Conservation (phyloP, 441 rosid genomes). For the Hura crepitans region DNA sequence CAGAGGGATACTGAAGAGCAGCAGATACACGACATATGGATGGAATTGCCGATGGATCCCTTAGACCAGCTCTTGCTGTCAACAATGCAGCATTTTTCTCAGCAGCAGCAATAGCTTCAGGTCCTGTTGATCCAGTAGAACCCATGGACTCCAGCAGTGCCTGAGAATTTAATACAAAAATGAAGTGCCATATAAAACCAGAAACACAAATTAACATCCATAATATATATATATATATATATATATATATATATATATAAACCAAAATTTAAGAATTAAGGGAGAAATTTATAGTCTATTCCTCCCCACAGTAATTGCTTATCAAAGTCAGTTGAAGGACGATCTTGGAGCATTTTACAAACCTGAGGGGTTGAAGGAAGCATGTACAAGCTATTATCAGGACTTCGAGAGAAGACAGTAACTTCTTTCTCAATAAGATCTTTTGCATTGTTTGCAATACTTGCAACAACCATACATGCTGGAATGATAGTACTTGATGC, state of each 20-base stretch:
- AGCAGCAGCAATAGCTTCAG: constrained; percentile 81
- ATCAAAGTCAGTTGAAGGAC: constrained; percentile 12
- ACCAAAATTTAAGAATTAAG: not conserved
- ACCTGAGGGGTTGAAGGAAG: constrained; percentile 97
- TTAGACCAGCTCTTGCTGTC: constrained; percentile 98
- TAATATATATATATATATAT: too few species aligned
- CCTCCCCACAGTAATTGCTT: not conserved
- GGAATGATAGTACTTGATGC: constrained; percentile 83
- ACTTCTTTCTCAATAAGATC: constrained; percentile 81
- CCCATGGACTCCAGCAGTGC: constrained; percentile 90
- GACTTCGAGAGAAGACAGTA: constrained; percentile 73
- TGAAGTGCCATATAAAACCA: constrained; percentile 11
- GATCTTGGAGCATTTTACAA: constrained; percentile 24
- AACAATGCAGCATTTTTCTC: constrained; percentile 89
- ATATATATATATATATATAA: too few species aligned
- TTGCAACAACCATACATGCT: constrained; percentile 63
- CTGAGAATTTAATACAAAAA: constrained; percentile 35
- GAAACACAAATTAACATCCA: constrained; percentile 7
- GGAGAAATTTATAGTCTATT: not conserved
- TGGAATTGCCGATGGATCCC: constrained; percentile 98
- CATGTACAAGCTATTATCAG: constrained; percentile 86
- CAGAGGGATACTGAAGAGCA: constrained; percentile 92
- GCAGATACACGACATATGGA: constrained; percentile 95
- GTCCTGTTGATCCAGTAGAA: constrained; percentile 82
- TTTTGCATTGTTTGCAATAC: constrained; percentile 71